A percentile compares a stretch with the other conserved stretches of the same genome.
These are phyloP conservation scores for Choiromyces venosus DNA, from an alignment of 495 filamentous ascomycete species.

Conservation along the genomic window DNA sequence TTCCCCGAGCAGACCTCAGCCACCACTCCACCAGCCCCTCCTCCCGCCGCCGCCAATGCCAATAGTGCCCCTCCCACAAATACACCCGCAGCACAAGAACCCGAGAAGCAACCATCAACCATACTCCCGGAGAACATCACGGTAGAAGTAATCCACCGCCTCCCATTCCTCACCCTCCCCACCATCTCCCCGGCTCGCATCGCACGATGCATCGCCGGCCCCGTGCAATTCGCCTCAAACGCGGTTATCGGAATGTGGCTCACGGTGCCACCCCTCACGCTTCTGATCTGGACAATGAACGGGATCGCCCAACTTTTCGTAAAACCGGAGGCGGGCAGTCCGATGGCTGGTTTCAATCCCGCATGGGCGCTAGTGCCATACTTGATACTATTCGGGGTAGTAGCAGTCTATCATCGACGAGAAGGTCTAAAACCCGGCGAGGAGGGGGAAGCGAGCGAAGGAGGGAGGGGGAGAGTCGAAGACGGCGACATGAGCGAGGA, in stretches of 20 bases:
- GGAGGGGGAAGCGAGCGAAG: conserved; percentile 9
- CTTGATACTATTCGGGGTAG: conserved; percentile 8
- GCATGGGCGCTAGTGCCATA: not conserved
- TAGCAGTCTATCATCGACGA: conserved; percentile 15
- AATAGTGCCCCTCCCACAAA: too few species aligned
- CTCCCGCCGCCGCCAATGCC: not conserved
- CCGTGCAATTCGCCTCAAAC: not conserved
- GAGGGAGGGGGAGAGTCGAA: not conserved
- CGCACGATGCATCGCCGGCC: not conserved
- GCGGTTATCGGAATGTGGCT: not conserved
- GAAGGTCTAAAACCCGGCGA: conserved; percentile 5
- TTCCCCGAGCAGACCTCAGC: not conserved
- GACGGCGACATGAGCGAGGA: not conserved
- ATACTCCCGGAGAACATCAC: not conserved
- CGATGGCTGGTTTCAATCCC: not conserved
- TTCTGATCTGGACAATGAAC: not conserved
- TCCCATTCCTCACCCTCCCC: not conserved
- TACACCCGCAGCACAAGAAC: not conserved
- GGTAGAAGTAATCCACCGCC: not conserved
- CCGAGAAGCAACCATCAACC: not conserved
- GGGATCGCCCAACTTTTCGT: not conserved
- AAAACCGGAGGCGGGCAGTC: not conserved
- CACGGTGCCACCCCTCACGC: not conserved
- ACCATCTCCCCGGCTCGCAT: not conserved
- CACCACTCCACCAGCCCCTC: not conserved